Evolutionary conservation across 1,139 yeast genomes (phyloP).

Genomic region (Sugiyamaella pinicola): DNA sequence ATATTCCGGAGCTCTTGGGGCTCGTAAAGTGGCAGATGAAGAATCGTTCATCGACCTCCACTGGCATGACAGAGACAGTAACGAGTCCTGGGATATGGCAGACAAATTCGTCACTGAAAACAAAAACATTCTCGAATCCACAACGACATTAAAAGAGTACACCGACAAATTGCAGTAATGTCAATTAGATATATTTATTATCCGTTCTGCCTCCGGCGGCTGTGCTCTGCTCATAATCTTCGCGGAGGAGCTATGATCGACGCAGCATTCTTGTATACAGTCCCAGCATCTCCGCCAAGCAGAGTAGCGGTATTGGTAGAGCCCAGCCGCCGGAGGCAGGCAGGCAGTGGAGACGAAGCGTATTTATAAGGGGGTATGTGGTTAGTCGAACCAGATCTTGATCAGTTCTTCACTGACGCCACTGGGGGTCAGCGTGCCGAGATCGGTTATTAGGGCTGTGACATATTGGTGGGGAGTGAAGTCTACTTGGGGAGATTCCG

Average conservation of each 20-base stretch:
- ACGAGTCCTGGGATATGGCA: slow-evolving; percentile 43
- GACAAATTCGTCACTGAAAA: slow-evolving; percentile 37
- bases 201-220: too few relatives aligned
- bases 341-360: slow-evolving; percentile 4
- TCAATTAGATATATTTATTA: not conserved
- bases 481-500: slow-evolving; percentile 62
- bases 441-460: slow-evolving; percentile 92
- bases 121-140: slow-evolving; percentile 30
- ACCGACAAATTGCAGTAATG: slow-evolving; percentile 28
- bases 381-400: slow-evolving; percentile 92
- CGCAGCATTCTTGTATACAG: too few relatives aligned
- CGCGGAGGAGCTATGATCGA: too few relatives aligned
- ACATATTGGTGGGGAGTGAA: slow-evolving; percentile 95
- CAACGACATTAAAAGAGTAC: slow-evolving; percentile 35
- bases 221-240: too few relatives aligned
- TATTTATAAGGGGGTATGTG: not conserved
- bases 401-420: slow-evolving; percentile 97
- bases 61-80: slow-evolving; percentile 53
- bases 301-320: not conserved
- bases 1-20: slow-evolving; percentile 77
- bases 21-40: slow-evolving; percentile 73
- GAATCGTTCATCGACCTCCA: slow-evolving; percentile 57
- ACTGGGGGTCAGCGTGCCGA: slow-evolving; percentile 95
- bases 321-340: slow-evolving; percentile 10
- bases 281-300: not conserved